Conservation (phyloP, 2,329 filamentous ascomycete species). For the Ophioceras dolichostomum region DNA sequence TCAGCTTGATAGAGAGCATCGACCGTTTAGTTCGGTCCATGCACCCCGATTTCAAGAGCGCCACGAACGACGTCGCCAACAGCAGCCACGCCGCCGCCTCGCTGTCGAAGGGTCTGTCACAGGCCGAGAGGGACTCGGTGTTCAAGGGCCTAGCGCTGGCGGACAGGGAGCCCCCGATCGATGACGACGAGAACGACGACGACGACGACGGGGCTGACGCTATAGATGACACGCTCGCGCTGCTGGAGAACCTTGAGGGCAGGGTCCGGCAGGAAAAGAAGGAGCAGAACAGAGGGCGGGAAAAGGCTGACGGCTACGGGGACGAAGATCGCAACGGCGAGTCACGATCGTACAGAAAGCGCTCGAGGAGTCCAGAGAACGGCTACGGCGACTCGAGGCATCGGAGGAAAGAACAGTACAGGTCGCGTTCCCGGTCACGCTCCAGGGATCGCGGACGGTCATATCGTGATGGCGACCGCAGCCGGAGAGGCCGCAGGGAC, state of each 20-base stretch:
- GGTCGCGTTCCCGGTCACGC: conserved; percentile 25
- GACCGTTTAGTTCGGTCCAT: conserved; percentile 80
- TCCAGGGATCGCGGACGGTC: conserved; percentile 27
- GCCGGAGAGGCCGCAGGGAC: conserved; percentile 19
- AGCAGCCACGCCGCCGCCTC: conserved; percentile 26
- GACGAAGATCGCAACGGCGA: not conserved
- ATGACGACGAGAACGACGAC: conserved; percentile 5
- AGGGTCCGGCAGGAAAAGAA: conserved; percentile 33
- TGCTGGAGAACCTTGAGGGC: conserved; percentile 74
- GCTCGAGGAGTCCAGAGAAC: conserved; percentile 37
- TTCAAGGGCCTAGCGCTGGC: conserved; percentile 85
- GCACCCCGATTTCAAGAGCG: conserved; percentile 76
- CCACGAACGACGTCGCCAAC: conserved; percentile 20
- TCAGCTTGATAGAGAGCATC: conserved; percentile 82
- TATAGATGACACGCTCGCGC: conserved; percentile 85
- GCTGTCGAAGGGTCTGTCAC: conserved; percentile 30
- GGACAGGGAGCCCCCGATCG: conserved; percentile 46
- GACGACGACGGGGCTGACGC: conserved; percentile 40
- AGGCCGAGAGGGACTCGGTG: conserved; percentile 69
- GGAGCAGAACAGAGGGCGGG: conserved; percentile 14
- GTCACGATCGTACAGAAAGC: conserved; percentile 26
- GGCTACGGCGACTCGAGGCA: conserved; percentile 33
- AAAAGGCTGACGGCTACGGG: conserved; percentile 11
- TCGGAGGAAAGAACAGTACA: conserved; percentile 35
- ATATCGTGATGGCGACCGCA: conserved; percentile 17